Conservation (phyloP, 1,139 yeast species). For the Tardiomyces depauwii region DNA sequence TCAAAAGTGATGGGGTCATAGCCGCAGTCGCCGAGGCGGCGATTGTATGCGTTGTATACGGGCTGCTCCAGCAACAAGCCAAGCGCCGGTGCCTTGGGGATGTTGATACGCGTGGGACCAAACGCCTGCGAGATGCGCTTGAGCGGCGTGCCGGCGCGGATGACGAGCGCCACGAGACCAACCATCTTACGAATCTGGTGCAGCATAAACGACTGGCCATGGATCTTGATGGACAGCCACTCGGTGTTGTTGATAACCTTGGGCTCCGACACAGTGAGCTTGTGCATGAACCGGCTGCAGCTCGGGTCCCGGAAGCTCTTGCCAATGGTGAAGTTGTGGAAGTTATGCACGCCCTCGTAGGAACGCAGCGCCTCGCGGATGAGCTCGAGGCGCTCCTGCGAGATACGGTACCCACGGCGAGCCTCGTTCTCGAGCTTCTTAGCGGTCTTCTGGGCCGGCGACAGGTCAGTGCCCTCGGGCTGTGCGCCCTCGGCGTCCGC, state of each 20-base stretch:
- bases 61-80: conserved; percentile 88
- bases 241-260: conserved; percentile 88
- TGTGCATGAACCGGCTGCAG: conserved; percentile 71
- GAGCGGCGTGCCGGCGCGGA: conserved; percentile 77
- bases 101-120: conserved; percentile 60
- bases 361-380: conserved; percentile 60
- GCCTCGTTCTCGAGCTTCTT: conserved; percentile 56
- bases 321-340: conserved; percentile 91
- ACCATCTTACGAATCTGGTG: conserved; percentile 98
- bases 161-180: conserved; percentile 81
- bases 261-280: conserved; percentile 76
- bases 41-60: conserved; percentile 78
- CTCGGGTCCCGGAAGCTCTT: conserved; percentile 81
- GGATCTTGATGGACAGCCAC: conserved; percentile 93
- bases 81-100: conserved; percentile 96
- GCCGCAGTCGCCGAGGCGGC: conserved; percentile 62
- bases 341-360: conserved; percentile 84
- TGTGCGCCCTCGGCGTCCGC: conserved; percentile 10
- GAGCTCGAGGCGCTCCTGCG: conserved; percentile 45
- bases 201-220: conserved; percentile 96
- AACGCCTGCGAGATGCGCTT: conserved; percentile 72
- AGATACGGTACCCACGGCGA: conserved; percentile 60
- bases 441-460: conserved; percentile 30
- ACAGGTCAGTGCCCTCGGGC: neutral
- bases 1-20: conserved; percentile 64